Base-by-base conservation (phyloP, 2,329 filamentous ascomycete genomes). In the Atkinsonella hypoxylon region DNA sequence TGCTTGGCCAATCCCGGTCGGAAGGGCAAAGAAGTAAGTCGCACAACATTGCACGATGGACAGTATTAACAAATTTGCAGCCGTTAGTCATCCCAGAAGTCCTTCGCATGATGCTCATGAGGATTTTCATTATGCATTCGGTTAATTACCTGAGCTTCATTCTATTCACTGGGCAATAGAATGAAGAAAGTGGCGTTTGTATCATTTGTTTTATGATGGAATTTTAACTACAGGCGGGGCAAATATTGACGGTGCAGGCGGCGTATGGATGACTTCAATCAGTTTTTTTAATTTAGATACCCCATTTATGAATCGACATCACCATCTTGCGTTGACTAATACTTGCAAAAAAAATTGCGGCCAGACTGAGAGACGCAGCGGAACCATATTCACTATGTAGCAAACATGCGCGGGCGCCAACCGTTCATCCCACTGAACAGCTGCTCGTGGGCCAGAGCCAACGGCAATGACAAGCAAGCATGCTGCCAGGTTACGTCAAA, bases 21-120 rank as follows among this genome's bases (percentile, higher is more conserved):
- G 54, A 58, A 38, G 56, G 57, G 11, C 38, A 57, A 12, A 52
- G 51, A 49, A 51, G 57, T 57, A 49, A 46, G 52, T 54, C 18
- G 5, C n/a, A 6, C 11, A 18, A 32, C 7, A 18, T 32, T 31
- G 4, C 8, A 13, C 47, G 42, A 13, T 9, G 26, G 13, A 43
- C 41, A 13, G 6, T 15, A 42, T 38, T 48, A 48, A 48, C 8
- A 30, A 8, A 8, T 31, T 8, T 15, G 22, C 38, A 48, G 47
- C 47, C 7, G 38, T n/a, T 30, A 48, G 13, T 6, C 38, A 41
- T 17, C 47, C 38, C 20, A 41, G 38, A 18, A 48, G 47, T 26
- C 47, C 47, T 31, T 32, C 15, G 38, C 47, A 48, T 13, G 39
- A 48, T 22, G 13, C 47, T n/a, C 47, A 42, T 17, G 26, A 43